Evolutionary conservation across 179 eudicot genomes (phyloP), one percentile per base, ranked within the genome.

Genomic region (Pouteria campechiana): DNA sequence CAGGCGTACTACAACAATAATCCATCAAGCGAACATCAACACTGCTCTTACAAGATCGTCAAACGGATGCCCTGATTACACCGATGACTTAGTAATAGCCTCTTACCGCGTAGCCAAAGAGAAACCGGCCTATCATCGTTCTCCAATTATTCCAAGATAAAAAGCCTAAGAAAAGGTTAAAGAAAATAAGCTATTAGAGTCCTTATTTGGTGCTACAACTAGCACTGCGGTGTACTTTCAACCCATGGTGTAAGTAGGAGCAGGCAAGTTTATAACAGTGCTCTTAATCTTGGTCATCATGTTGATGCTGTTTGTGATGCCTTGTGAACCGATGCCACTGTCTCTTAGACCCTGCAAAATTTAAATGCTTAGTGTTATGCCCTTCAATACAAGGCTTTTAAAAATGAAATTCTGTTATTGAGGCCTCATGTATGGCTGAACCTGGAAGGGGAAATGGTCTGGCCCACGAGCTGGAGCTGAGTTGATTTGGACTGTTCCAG

Each of bases 401-500:
- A 16, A 16, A 44, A 38, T 25, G 40, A 17, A 34, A 32, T 32
- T 41, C n/a, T n/a, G n/a, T n/a, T n/a, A n/a, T n/a, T n/a, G n/a
- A n/a, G n/a, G n/a, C n/a, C n/a, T n/a, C n/a, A n/a, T n/a, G n/a
- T n/a, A n/a, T n/a, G n/a, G n/a, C n/a, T n/a, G 46, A 11, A 75
- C 93, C 79, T 82, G 93, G 58, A 82, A 82, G 6, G 93, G 93
- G 36, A 82, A 89, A 65, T 89, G 97, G 58, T 89, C 97, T 0
- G 97, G 97, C 31, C 97, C 97, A 29, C 97, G 85, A 61, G 97
- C 97, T 5, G 97, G 90, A 19, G 97, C 97, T 3, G 97, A 89
- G 58, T 89, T 89, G 25, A 89, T 89, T 72, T 89, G 97, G 46
- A 89, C 83, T 6, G 97, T 85, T 57, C 97, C 97, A 0, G 89